These are phyloP conservation scores for Botrytis sinoallii DNA, from an alignment of 2,329 filamentous ascomycete species.

Conservation along the genomic window DNA sequence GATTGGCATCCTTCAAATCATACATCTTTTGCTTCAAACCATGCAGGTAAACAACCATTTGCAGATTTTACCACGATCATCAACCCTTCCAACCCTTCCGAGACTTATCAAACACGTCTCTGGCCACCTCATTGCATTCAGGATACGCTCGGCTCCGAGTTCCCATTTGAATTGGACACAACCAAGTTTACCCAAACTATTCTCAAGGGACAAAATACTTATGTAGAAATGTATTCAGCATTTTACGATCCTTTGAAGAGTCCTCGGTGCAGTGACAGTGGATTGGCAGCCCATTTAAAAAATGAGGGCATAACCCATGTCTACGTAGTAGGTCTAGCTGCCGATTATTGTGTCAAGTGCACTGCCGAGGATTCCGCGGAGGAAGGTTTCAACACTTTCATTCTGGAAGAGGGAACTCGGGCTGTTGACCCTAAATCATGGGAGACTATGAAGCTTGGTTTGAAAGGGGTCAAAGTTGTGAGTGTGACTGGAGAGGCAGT, in stretches of 20 bases:
- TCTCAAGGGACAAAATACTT: slow-evolving; percentile 71
- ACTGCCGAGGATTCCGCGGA: slow-evolving; percentile 75
- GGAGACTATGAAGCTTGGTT: slow-evolving; percentile 52
- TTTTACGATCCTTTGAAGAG: slow-evolving; percentile 77
- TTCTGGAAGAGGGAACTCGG: slow-evolving; percentile 75
- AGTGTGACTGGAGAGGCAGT: slow-evolving; percentile 55
- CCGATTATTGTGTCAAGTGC: slow-evolving; percentile 82
- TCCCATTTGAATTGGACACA: slow-evolving; percentile 68
- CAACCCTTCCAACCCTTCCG: slow-evolving; percentile 62
- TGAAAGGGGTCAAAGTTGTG: slow-evolving; percentile 61
- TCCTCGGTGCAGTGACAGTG: slow-evolving; percentile 58
- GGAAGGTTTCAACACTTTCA: slow-evolving; percentile 72
- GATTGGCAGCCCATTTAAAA: slow-evolving; percentile 57
- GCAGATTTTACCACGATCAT: slow-evolving; percentile 59
- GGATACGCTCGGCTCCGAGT: slow-evolving; percentile 64
- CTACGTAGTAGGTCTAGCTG: slow-evolving; percentile 80
- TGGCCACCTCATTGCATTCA: slow-evolving; percentile 94
- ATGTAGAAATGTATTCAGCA: slow-evolving; percentile 90
- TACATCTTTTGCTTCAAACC: slow-evolving; percentile 85
- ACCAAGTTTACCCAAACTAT: slow-evolving; percentile 61
- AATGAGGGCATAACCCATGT: slow-evolving; percentile 67
- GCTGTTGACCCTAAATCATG: slow-evolving; percentile 64
- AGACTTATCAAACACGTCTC: slow-evolving; percentile 65
- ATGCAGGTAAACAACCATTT: slow-evolving; percentile 66
- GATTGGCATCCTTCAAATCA: slow-evolving; percentile 85